A percentile compares a stretch with the other conserved stretches of the same genome.
These are phyloP conservation scores for Piper longum DNA, from an alignment of 164 flowering plant species.

Conservation along the genomic window DNA sequence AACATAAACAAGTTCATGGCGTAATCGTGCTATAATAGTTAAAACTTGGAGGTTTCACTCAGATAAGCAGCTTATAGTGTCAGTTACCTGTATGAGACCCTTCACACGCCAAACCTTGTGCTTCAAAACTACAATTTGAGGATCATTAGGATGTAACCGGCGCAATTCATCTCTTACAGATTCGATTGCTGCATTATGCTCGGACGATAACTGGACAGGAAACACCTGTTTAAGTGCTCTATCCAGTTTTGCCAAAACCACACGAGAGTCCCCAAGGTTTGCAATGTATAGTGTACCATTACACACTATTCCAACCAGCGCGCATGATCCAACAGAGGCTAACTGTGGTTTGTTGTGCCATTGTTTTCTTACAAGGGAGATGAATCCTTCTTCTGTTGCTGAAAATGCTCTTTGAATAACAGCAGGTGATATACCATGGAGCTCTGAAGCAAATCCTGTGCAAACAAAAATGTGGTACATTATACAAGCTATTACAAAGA, in stretches of 20 bases:
- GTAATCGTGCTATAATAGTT: too few species aligned
- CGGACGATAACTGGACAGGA: slow-evolving; percentile 71
- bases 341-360: slow-evolving; percentile 60
- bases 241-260: slow-evolving; percentile 62
- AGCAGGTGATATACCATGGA: slow-evolving; percentile 48
- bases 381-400: slow-evolving; percentile 70
- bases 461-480: slow-evolving; percentile 3
- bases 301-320: slow-evolving; percentile 75
- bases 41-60: too few species aligned
- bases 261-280: slow-evolving; percentile 84
- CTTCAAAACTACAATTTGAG: slow-evolving; percentile 80
- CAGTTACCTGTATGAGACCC: slow-evolving; percentile 77
- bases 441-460: slow-evolving; percentile 62
- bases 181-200: slow-evolving; percentile 75
- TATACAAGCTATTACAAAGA: neutral
- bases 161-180: slow-evolving; percentile 75
- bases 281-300: slow-evolving; percentile 62
- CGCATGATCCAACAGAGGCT: slow-evolving; percentile 90
- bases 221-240: slow-evolving; percentile 29
- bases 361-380: slow-evolving; percentile 44
- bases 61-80: too few species aligned
- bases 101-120: slow-evolving; percentile 96
- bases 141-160: slow-evolving; percentile 76
- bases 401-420: slow-evolving; percentile 57
- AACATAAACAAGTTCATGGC: too few species aligned